Evolutionary conservation across 1,284 basidiomycete genomes (phyloP).

Genomic region (Trametes sp.): DNA sequence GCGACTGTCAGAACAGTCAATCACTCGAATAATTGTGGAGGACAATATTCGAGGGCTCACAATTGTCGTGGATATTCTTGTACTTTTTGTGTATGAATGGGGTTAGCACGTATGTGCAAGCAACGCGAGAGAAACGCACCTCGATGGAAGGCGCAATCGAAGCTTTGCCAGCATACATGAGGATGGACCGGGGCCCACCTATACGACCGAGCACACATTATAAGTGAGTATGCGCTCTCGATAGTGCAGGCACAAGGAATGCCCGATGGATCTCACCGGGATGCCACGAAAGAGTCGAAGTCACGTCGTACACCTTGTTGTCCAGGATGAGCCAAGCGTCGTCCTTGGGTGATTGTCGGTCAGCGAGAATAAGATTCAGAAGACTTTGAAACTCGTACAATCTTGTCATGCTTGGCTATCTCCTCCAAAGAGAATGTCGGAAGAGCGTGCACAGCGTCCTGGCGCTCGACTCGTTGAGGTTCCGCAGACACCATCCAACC

Average conservation of each 20-base stretch:
- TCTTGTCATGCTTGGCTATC: slow-evolving; percentile 34
- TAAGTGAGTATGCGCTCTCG: no score
- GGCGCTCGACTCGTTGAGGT: not conserved
- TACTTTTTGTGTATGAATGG: slow-evolving; percentile 17
- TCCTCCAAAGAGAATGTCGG: slow-evolving; percentile 32
- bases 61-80: slow-evolving; percentile 36
- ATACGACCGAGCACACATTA: not conserved
- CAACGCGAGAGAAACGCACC: slow-evolving; percentile 12
- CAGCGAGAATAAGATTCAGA: not conserved
- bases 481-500: slow-evolving; percentile 36
- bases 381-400: slow-evolving; percentile 6
- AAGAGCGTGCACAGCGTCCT: not conserved
- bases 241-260: no score
- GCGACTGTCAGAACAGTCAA: slow-evolving; percentile 21
- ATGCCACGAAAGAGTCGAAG: slow-evolving; percentile 33
- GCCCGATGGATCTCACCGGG: slow-evolving; percentile 25
- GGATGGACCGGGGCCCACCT: slow-evolving; percentile 32
- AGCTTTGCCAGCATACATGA: slow-evolving; percentile 36
- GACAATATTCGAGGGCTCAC: slow-evolving; percentile 9
- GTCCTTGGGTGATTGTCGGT: slow-evolving; percentile 17
- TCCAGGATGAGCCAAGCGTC: slow-evolving; percentile 39
- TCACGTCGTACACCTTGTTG: slow-evolving; percentile 38
- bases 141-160: slow-evolving; percentile 33
- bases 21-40: not conserved
- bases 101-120: not conserved